A percentile compares a stretch with the other conserved stretches of the same genome.
These are phyloP conservation scores for Mortierella polycephala DNA, from an alignment of 371 early-diverging fungal species.

Conservation along the genomic window DNA sequence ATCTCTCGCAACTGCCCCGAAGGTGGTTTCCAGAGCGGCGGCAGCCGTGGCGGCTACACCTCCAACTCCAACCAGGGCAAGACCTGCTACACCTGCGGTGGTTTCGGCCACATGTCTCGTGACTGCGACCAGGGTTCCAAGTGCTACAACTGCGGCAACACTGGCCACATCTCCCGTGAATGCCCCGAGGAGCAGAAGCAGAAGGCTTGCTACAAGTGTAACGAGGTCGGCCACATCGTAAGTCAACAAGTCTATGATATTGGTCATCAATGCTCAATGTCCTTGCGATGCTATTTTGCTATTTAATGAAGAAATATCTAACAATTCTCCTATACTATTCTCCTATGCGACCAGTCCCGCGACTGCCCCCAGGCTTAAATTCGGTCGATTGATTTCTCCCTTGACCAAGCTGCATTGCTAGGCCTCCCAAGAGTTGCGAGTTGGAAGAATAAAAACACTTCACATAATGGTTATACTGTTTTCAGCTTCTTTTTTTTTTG, in stretches of 20 bases:
- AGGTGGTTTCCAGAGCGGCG: conserved; percentile 54
- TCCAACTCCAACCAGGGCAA: conserved; percentile 24
- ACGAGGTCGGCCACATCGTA: conserved; percentile 65
- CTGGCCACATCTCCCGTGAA: conserved; percentile 58
- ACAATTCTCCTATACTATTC: neutral
- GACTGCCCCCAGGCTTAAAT: conserved; percentile 54
- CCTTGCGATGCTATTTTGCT: neutral
- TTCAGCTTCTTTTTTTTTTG: no score
- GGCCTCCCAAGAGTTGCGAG: conserved; percentile 50
- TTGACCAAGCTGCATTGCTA: neutral
- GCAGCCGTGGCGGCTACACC: conserved; percentile 30
- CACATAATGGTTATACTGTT: neutral
- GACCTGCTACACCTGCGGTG: conserved; percentile 70
- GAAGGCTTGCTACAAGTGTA: conserved; percentile 72
- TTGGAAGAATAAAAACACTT: conserved; percentile 24
- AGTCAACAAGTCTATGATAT: neutral
- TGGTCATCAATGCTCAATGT: neutral
- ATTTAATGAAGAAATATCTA: neutral
- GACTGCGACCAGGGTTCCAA: conserved; percentile 62
- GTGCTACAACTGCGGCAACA: conserved; percentile 75
- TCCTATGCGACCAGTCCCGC: no score
- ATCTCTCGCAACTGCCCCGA: conserved; percentile 70
- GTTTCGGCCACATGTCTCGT: conserved; percentile 58
- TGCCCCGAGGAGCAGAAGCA: conserved; percentile 69
- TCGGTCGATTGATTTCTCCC: conserved; percentile 3